These are phyloP conservation scores for Hypoxylon sp. DNA, from an alignment of 2,329 filamentous ascomycete species.

Conservation along the genomic window DNA sequence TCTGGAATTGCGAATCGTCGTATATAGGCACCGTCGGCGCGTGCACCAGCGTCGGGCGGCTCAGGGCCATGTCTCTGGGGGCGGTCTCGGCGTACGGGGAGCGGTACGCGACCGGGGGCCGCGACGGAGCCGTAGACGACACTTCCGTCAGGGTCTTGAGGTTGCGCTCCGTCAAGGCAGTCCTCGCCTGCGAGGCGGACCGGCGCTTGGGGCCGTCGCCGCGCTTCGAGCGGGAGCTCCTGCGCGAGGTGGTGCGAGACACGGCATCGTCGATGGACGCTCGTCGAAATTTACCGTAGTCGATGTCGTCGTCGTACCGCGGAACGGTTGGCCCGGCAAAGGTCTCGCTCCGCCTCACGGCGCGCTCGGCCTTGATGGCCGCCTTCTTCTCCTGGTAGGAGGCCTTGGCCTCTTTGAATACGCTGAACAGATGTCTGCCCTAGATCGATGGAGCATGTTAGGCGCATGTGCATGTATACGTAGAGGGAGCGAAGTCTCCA, in stretches of 20 bases:
- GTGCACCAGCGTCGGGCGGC: slow-evolving; percentile 49
- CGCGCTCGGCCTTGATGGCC: slow-evolving; percentile 72
- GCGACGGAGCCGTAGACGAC: slow-evolving; percentile 57
- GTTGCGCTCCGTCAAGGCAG: slow-evolving; percentile 60
- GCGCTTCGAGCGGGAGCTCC: slow-evolving; percentile 52
- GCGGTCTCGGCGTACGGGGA: slow-evolving; percentile 55
- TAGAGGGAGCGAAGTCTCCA: not conserved
- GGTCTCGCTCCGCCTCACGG: slow-evolving; percentile 68
- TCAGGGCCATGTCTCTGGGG: slow-evolving; percentile 54
- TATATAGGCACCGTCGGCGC: slow-evolving; percentile 43
- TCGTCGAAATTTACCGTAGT: slow-evolving; percentile 40
- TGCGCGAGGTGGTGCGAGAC: slow-evolving; percentile 53
- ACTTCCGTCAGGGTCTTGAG: slow-evolving; percentile 62
- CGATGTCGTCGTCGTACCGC: slow-evolving; percentile 44
- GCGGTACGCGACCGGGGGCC: slow-evolving; percentile 49
- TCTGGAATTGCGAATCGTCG: slow-evolving; percentile 14
- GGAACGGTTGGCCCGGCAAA: slow-evolving; percentile 51
- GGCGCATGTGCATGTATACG: not conserved
- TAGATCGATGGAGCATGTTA: too few species aligned
- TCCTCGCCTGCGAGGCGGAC: slow-evolving; percentile 45
- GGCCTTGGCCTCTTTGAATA: slow-evolving; percentile 91
- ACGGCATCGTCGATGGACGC: slow-evolving; percentile 46
- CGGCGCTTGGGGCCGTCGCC: slow-evolving; percentile 46
- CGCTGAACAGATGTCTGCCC: slow-evolving; percentile 88
- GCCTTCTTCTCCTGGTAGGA: slow-evolving; percentile 90